phyloP scores from a whole-genome alignment of 2,329 filamentous ascomycete species.

The Colletotrichum zoysiae region DNA sequence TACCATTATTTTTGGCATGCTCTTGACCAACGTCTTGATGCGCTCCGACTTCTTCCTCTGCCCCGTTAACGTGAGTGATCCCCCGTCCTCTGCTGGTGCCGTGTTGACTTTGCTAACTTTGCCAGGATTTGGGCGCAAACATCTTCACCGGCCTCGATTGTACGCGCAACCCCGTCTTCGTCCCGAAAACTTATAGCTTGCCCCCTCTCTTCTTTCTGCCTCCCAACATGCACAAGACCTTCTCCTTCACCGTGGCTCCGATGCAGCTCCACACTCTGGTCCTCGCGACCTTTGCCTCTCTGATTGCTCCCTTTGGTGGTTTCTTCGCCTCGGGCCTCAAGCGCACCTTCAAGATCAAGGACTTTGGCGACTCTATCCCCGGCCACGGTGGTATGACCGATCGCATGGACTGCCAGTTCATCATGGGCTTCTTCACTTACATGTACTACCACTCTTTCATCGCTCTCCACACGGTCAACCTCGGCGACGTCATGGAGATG shows the following conservation, averaged over 20 bases:
- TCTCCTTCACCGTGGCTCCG: constrained; percentile 81
- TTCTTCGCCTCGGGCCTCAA: constrained; percentile 99
- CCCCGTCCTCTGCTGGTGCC: background rate
- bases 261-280: constrained; percentile 94
- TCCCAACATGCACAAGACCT: constrained; percentile 59
- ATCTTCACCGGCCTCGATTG: constrained; percentile 92
- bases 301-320: constrained; percentile 96
- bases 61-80: constrained; percentile 80
- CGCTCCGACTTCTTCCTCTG: constrained; percentile 98
- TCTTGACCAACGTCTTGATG: constrained; percentile 86
- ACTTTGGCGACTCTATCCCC: constrained; percentile 98
- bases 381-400: constrained; percentile 98
- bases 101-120: constrained; percentile 5
- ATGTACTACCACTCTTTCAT: constrained; percentile 99
- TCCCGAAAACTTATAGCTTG: constrained; percentile 79
- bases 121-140: constrained; percentile 88
- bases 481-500: constrained; percentile 89
- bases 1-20: constrained; percentile 87
- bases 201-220: constrained; percentile 79
- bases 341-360: constrained; percentile 99
- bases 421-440: constrained; percentile 98
- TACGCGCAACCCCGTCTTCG: constrained; percentile 91
- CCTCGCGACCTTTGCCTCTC: constrained; percentile 92
- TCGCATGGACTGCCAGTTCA: constrained; percentile 99
- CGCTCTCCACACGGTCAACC: constrained; percentile 84